A percentile compares a stretch with the other conserved stretches of the same genome.
These are phyloP conservation scores for Xylaria flabelliformis DNA, from an alignment of 495 filamentous ascomycete species.

Conservation along the genomic window DNA sequence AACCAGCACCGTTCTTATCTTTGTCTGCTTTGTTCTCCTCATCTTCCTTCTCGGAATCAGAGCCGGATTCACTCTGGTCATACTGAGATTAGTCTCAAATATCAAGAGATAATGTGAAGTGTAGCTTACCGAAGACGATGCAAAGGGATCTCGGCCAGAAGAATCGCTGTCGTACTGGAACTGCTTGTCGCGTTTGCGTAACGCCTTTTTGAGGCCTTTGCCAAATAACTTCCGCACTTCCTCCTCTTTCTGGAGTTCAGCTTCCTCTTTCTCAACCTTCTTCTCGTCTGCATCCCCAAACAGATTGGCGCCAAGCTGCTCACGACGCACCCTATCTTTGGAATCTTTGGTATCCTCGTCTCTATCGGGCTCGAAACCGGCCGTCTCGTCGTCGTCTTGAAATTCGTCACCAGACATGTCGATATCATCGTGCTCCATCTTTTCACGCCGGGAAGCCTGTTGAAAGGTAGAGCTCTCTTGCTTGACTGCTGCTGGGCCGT, in stretches of 20 bases:
- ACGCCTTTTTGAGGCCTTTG: constrained; percentile 76
- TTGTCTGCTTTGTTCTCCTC: constrained; percentile 67
- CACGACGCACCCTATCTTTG: constrained; percentile 81
- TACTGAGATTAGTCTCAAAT: constrained; percentile 14
- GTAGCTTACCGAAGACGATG: constrained; percentile 54
- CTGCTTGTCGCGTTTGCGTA: constrained; percentile 85
- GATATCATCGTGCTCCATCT: constrained; percentile 62
- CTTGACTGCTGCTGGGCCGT: constrained; percentile 55
- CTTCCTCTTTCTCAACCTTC: constrained; percentile 82
- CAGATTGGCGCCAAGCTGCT: constrained; percentile 84
- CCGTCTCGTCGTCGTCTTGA: constrained; percentile 83
- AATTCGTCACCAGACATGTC: constrained; percentile 63
- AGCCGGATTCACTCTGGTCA: constrained; percentile 46
- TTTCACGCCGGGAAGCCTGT: constrained; percentile 56
- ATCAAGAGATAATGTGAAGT: background rate
- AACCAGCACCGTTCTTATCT: constrained; percentile 41
- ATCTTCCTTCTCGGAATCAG: constrained; percentile 53
- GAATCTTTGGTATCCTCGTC: constrained; percentile 90
- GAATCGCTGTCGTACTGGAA: constrained; percentile 81
- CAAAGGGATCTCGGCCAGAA: constrained; percentile 76
- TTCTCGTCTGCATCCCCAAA: constrained; percentile 85
- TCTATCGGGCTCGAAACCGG: constrained; percentile 75
- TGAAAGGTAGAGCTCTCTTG: constrained; percentile 60
- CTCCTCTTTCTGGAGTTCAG: constrained; percentile 70
- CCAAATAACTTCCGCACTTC: constrained; percentile 70